Evolutionary conservation across 2,329 filamentous ascomycete genomes (phyloP).

Genomic region (Nigrograna mackinnonii): DNA sequence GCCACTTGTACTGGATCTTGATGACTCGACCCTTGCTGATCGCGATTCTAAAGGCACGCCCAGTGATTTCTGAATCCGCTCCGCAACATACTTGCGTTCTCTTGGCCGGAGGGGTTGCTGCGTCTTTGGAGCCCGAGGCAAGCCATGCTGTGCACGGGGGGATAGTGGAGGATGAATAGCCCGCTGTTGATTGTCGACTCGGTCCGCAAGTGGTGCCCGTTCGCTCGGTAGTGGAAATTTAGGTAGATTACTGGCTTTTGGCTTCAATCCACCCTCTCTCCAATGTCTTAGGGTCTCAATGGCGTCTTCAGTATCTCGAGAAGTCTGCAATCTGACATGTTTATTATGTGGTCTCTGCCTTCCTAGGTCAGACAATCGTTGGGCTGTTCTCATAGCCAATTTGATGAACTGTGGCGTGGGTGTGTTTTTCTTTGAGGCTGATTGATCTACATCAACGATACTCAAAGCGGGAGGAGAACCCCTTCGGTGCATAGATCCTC

Average conservation of each 20-base stretch:
- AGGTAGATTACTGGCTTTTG: no score
- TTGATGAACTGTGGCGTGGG: constrained; percentile 58
- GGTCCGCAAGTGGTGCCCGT: constrained; percentile 20
- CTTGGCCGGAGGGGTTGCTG: no score
- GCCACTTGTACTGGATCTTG: no score
- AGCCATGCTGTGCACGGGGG: no score
- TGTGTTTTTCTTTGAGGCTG: constrained; percentile 19
- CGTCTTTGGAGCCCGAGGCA: no score
- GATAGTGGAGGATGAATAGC: no score
- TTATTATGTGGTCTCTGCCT: constrained; percentile 57
- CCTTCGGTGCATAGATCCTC: constrained; percentile 1
- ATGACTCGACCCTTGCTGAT: no score
- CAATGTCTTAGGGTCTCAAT: constrained; percentile 54
- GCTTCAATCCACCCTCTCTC: constrained; percentile 48
- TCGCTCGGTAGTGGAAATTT: no score
- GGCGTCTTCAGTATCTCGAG: constrained; percentile 59
- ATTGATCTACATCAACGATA: constrained; percentile 55
- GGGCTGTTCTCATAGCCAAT: constrained; percentile 56
- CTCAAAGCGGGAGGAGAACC: constrained; percentile 39
- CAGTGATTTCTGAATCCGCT: no score
- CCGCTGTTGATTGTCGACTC: constrained; percentile 21
- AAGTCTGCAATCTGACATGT: constrained; percentile 55
- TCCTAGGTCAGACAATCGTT: constrained; percentile 50
- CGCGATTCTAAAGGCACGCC: no score
- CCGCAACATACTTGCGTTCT: no score